These are phyloP conservation scores for Sporothrix pseudoabietina DNA, from an alignment of 2,329 filamentous ascomycete species.

Conservation along the genomic window DNA sequence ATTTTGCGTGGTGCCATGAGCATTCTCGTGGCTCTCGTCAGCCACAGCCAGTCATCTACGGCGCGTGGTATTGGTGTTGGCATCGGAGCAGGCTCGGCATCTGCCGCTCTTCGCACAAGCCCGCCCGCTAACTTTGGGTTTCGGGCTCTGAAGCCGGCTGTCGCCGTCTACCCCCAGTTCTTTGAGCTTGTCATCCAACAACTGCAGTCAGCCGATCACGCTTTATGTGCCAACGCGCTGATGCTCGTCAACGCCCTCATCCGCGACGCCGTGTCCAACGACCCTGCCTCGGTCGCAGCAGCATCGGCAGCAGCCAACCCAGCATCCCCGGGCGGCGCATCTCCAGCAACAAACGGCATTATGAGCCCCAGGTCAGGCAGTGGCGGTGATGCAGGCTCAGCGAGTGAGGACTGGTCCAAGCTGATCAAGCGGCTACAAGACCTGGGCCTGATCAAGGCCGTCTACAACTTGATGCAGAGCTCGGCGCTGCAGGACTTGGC, in stretches of 20 bases:
- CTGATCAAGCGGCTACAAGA: conserved; percentile 95
- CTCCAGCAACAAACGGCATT: conserved; percentile 37
- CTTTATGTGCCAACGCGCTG: conserved; percentile 90
- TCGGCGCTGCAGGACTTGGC: conserved; percentile 88
- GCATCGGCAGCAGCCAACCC: neutral
- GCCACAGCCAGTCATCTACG: conserved; percentile 71
- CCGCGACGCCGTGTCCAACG: conserved; percentile 81
- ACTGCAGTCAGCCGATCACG: conserved; percentile 90
- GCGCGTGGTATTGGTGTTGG: conserved; percentile 38
- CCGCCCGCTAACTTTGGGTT: conserved; percentile 75
- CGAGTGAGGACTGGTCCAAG: conserved; percentile 81
- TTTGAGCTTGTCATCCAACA: conserved; percentile 91
- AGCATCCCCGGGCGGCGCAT: conserved; percentile 34
- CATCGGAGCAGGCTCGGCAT: conserved; percentile 24
- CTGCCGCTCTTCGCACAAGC: conserved; percentile 38
- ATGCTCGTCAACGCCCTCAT: conserved; percentile 96
- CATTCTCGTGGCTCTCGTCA: conserved; percentile 89
- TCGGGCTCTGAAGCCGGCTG: conserved; percentile 85
- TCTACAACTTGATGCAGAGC: conserved; percentile 92
- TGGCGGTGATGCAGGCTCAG: conserved; percentile 21
- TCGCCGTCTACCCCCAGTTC: conserved; percentile 90
- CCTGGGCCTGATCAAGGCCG: conserved; percentile 86
- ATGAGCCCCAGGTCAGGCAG: conserved; percentile 1
- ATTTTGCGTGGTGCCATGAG: conserved; percentile 96
- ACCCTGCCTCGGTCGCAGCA: conserved; percentile 45